Evolutionary conservation across 2,329 filamentous ascomycete genomes (phyloP).

Genomic region (Pseudocercospora musae): DNA sequence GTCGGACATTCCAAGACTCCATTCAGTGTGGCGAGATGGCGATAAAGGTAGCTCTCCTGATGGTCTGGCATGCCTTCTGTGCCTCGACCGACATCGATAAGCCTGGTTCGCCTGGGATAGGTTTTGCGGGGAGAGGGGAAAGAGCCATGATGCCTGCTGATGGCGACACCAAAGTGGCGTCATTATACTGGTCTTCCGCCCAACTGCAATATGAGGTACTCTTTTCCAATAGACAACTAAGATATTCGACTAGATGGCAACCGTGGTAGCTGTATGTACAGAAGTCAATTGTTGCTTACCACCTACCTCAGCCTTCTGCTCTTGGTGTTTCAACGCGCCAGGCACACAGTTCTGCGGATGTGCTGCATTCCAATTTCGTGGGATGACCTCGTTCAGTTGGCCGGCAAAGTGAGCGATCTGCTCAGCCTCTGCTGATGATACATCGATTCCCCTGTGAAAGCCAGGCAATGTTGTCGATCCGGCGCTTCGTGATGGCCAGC

Average conservation of each 20-base stretch:
- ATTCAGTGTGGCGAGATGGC: neutral
- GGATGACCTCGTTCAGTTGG: neutral
- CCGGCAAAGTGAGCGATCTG: neutral
- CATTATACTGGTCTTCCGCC: neutral
- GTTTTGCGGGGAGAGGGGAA: too few relatives aligned
- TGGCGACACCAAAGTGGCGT: neutral
- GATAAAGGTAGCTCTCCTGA: neutral
- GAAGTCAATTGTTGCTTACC: neutral
- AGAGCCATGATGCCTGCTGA: too few relatives aligned
- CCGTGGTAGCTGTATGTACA: neutral
- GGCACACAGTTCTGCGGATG: neutral
- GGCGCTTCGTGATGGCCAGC: neutral
- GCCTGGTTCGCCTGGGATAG: too few relatives aligned
- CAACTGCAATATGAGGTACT: neutral
- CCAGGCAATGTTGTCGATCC: neutral
- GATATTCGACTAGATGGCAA: neutral
- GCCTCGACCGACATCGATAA: neutral
- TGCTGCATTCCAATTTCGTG: neutral
- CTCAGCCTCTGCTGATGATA: neutral
- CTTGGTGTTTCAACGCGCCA: neutral
- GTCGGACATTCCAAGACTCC: neutral
- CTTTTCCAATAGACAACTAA: neutral
- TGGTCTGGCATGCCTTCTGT: neutral
- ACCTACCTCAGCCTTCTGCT: neutral
- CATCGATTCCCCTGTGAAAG: neutral